Conservation (phyloP, 108 stramenopile genomes). For the Conticribra guillardii region DNA sequence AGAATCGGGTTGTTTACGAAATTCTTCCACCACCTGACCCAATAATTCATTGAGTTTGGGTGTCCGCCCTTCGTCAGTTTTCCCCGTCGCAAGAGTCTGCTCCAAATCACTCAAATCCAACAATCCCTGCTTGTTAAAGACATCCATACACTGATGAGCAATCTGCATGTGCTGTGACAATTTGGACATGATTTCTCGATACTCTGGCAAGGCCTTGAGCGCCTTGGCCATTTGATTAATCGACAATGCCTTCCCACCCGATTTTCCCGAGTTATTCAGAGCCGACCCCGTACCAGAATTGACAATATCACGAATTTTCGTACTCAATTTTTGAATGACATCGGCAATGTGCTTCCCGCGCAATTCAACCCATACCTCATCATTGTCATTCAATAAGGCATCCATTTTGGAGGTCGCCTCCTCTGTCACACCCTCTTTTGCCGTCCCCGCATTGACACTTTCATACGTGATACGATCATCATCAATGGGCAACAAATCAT, state of each 20-base stretch:
- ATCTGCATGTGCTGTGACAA: constrained; percentile 94
- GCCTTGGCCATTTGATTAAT: constrained; percentile 91
- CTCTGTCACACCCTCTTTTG: constrained; percentile 48
- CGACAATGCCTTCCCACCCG: constrained; percentile 62
- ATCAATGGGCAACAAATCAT: constrained; percentile 85
- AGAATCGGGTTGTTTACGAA: constrained; percentile 59
- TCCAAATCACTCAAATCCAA: constrained; percentile 89
- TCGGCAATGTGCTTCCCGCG: constrained; percentile 95
- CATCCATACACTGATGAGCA: constrained; percentile 93
- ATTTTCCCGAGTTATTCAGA: constrained; percentile 43
- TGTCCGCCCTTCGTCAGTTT: constrained; percentile 78
- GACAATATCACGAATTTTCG: constrained; percentile 78
- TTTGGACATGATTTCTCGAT: constrained; percentile 93
- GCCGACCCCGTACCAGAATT: constrained; percentile 67
- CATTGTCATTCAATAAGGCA: constrained; percentile 92
- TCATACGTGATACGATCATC: constrained; percentile 87
- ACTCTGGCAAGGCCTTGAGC: constrained; percentile 92
- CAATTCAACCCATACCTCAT: constrained; percentile 95
- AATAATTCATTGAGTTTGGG: constrained; percentile 73
- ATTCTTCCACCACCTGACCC: constrained; percentile 58
- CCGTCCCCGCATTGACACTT: constrained; percentile 56
- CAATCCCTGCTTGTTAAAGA: constrained; percentile 68
- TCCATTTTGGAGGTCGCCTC: constrained; percentile 66
- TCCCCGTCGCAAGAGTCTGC: constrained; percentile 93
- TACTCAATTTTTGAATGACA: constrained; percentile 85